A percentile compares a stretch with the other conserved stretches of the same genome.
Conservation (phyloP, 2,329 filamentous ascomycete genomes). For the Dichotomopilus funicola region DNA sequence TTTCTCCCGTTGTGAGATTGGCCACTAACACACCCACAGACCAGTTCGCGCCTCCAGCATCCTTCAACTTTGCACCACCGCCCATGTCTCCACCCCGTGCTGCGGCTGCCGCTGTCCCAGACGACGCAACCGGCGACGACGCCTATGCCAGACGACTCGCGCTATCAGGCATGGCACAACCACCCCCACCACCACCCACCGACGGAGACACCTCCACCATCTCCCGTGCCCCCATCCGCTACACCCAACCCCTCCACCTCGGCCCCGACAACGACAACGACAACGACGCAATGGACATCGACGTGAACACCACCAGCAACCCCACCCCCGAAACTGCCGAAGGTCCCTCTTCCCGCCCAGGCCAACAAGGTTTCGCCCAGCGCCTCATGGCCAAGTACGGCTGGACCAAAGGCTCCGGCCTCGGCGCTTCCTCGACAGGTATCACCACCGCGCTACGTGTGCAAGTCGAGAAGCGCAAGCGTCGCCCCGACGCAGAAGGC, state of each 20-base stretch:
- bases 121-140: conserved; percentile 62
- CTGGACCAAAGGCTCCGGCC: conserved; percentile 80
- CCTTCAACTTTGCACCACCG: conserved; percentile 52
- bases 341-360: conserved; percentile 58
- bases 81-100: conserved; percentile 42
- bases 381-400: conserved; percentile 91
- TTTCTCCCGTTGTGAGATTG: not conserved
- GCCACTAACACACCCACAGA: conserved; percentile 30
- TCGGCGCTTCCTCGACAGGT: conserved; percentile 75
- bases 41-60: conserved; percentile 54
- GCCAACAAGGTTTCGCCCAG: conserved; percentile 77
- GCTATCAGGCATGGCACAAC: conserved; percentile 40
- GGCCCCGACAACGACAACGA: not conserved
- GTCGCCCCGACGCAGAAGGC: conserved; percentile 69
- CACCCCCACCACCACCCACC: conserved; percentile 32
- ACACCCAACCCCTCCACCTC: not conserved
- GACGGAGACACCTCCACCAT: conserved; percentile 9
- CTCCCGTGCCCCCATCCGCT: not conserved
- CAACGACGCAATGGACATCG: conserved; percentile 32
- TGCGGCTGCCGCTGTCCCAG: conserved; percentile 34
- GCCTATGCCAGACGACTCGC: conserved; percentile 58
- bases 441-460: conserved; percentile 80
- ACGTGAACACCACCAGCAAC: conserved; percentile 17
- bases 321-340: conserved; percentile 20
- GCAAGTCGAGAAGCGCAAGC: conserved; percentile 79